Evolutionary conservation across 108 stramenopile genomes (phyloP).

Genomic region (Pseudonitzschia multistriata): DNA sequence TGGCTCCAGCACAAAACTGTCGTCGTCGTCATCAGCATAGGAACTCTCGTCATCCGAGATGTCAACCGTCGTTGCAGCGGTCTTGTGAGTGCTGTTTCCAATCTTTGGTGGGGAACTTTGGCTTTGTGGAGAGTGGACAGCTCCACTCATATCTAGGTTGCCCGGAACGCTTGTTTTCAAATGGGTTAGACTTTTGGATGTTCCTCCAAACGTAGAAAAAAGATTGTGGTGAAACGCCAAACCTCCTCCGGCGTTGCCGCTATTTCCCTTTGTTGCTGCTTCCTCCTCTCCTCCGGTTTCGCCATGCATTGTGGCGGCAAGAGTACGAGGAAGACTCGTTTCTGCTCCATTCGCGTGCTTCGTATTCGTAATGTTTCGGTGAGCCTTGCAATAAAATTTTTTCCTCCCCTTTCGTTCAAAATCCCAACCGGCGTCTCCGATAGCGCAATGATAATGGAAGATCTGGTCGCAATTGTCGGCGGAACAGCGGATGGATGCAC

Average conservation of each 20-base stretch:
- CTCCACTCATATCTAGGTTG: conserved; percentile 29
- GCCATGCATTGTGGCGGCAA: not conserved
- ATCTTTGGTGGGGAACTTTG: not conserved
- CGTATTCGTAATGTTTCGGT: conserved; percentile 15
- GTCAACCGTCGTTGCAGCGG: not conserved
- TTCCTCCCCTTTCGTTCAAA: conserved; percentile 32
- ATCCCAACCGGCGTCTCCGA: conserved; percentile 25
- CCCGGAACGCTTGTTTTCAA: conserved; percentile 12
- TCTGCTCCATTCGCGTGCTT: not conserved
- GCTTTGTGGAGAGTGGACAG: not conserved
- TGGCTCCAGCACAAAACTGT: not conserved
- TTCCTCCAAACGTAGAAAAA: conserved; percentile 27
- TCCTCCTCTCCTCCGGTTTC: not conserved
- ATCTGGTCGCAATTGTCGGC: conserved; percentile 17
- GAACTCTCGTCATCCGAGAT: conserved; percentile 5
- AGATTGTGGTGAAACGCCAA: conserved; percentile 24
- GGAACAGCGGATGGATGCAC: conserved; percentile 42
- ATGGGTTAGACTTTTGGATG: not conserved
- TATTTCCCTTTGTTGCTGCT: not conserved
- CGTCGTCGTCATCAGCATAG: not conserved
- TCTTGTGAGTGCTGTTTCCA: not conserved
- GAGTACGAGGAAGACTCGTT: not conserved
- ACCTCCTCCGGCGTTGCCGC: not conserved
- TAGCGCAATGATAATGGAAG: conserved; percentile 40
- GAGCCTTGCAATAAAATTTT: conserved; percentile 32